Evolutionary conservation across 2,329 filamentous ascomycete genomes (phyloP), one percentile per base, ranked within the genome.

Genomic region (Phyllosticta ampelicida): DNA sequence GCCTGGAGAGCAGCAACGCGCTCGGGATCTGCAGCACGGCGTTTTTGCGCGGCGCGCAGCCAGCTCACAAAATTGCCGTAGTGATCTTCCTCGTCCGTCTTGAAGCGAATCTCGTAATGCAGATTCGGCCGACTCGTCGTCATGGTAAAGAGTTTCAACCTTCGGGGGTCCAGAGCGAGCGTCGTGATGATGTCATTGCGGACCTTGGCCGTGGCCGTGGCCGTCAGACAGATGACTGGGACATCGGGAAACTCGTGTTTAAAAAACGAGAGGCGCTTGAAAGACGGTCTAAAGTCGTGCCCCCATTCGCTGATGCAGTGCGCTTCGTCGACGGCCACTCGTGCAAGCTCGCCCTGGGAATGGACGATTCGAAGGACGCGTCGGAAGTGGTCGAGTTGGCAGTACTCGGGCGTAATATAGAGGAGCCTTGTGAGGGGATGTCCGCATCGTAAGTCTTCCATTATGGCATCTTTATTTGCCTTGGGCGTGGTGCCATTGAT

Each of bases 221-320:
- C 92, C 0, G 92, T 97, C 13, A 96, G 81, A 62, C 90, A 95
- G 71, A 94, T 96, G 61, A 97, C 87, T 4, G 92, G 91, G 0
- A 96, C 89, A 58, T 87, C 81, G 0, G 90, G 89, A 63, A 94
- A 90, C 5, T 84, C 84, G 53, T 83, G 79, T 64, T 88, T 86
- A 75, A 97, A 94, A 84, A 89, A 96, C 1, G 83, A 86, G 6
- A 97, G 79, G 19, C 86, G 82, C 68, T 94, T 90, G 73, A 96
- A 97, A 59, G 90, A 88, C 36, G 86, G 88, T n/a, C 92, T 86
- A 69, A 97, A 97, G 71, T 97, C 92, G 70, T 97, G 91, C 1
- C 92, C 92, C 92, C 92, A 96, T 84, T 96, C 91, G 21, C 89
- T 95, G 64, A 97, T 95, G 71, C 92, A 97, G 71, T 97, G 92